Evolutionary conservation across 352 stramenopile genomes (phyloP), one percentile per base, ranked within the genome.

Genomic region (Globisporangium cederbergense): DNA sequence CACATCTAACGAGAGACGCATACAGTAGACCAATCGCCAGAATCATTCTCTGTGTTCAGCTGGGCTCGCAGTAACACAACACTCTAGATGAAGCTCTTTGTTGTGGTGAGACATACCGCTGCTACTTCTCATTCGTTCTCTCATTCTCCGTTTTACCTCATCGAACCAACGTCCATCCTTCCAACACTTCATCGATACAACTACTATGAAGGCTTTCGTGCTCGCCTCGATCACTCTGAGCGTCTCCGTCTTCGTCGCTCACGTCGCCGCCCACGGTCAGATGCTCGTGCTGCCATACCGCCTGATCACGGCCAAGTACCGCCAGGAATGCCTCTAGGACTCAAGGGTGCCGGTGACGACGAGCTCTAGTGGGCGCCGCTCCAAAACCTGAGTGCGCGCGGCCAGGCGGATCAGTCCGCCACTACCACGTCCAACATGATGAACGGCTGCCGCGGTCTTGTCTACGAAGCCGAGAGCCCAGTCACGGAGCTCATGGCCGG

Each of bases 371-470:
- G 67, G 66, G 73, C 78, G 3, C 76, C 78, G 7, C 74, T 88
- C 25, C 70, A 88, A 62, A 78, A 79, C 62, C 58, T 88, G 62
- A 73, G 71, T 58, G 57, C 81, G 46, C 79, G 79, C 46, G 76
- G 71, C 51, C 79, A 88, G 40, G 58, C 66, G 7, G 76, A 76
- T 38, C 63, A 76, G 30, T 76, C 79, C 0, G 71, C 60, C 0
- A 71, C 70, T 22, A 54, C 67, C n/a, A 81, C 73, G 43, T 88
- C 83, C 58, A 73, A 84, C 61, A 74, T 88, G 25, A 77, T 75
- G 70, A 88, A 88, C 66, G 78, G 78, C 2, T 88, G 76, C 62
- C 76, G 78, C 32, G 78, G 78, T 20, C 74, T 81, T 30, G 73
- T 86, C 36, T 84, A 81, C 69, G 78, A 88, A 57, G 61, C 55